Conservation (phyloP, 495 filamentous ascomycete genomes). For the Penicillium argentinense region DNA sequence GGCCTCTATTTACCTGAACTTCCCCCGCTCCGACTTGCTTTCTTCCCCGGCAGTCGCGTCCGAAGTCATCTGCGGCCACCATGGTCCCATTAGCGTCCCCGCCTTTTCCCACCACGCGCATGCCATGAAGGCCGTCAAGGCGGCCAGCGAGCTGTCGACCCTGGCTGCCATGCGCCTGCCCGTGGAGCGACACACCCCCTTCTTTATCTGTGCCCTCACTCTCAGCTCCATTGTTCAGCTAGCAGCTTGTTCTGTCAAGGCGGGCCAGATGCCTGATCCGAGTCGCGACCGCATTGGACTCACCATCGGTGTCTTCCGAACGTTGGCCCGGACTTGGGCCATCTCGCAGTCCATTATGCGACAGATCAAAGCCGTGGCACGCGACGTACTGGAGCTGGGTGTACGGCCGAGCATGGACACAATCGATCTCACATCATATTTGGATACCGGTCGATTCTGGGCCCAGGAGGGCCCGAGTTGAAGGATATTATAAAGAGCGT, state of each 20-base stretch:
- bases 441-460: slow-evolving; percentile 45
- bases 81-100: slow-evolving; percentile 49
- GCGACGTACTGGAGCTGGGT: slow-evolving; percentile 47
- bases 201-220: slow-evolving; percentile 80
- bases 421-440: slow-evolving; percentile 37
- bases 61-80: slow-evolving; percentile 50
- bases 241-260: slow-evolving; percentile 66
- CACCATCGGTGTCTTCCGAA: slow-evolving; percentile 79
- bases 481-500: neutral
- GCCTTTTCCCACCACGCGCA: slow-evolving; percentile 59
- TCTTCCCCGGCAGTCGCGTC: slow-evolving; percentile 48
- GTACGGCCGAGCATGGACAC: slow-evolving; percentile 44
- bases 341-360: slow-evolving; percentile 69
- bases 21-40: slow-evolving; percentile 50
- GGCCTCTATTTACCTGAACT: slow-evolving; percentile 47
- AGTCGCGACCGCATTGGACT: slow-evolving; percentile 75
- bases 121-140: slow-evolving; percentile 75
- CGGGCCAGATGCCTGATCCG: slow-evolving; percentile 65
- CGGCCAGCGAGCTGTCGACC: slow-evolving; percentile 72
- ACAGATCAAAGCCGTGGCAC: slow-evolving; percentile 61
- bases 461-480: slow-evolving; percentile 27
- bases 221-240: slow-evolving; percentile 60
- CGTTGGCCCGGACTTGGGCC: slow-evolving; percentile 72
- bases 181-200: slow-evolving; percentile 76
- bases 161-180: slow-evolving; percentile 76